Conservation (phyloP, 2,329 filamentous ascomycete genomes). For the Colletotrichum orbiculare region DNA sequence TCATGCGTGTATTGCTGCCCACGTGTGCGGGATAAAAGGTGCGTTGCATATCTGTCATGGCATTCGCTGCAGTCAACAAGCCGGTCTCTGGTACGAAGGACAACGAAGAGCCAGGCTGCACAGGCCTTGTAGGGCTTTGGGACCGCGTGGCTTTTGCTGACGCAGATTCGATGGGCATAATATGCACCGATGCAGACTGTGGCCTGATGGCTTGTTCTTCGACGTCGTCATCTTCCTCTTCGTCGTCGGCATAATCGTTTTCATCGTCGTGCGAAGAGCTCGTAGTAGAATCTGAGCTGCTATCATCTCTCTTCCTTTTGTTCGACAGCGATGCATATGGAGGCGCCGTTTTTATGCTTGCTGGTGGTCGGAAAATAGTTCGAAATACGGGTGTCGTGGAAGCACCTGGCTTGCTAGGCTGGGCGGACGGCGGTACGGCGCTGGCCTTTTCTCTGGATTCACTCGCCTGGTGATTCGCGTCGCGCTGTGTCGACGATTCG, state of each 20-base stretch:
- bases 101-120: too few species aligned
- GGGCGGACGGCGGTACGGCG: neutral
- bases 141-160: too few species aligned
- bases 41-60: too few species aligned
- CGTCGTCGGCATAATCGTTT: neutral
- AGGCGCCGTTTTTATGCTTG: constrained; percentile 10
- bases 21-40: too few species aligned
- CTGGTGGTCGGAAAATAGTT: constrained; percentile 6
- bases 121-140: too few species aligned
- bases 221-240: neutral
- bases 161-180: too few species aligned
- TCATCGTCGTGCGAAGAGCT: neutral
- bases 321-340: neutral
- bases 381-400: constrained; percentile 1
- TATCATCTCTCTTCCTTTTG: constrained; percentile 3
- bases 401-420: neutral
- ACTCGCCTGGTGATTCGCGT: neutral
- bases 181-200: neutral
- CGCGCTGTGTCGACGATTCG: neutral
- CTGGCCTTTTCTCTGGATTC: neutral
- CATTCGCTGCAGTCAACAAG: too few species aligned
- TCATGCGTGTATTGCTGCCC: too few species aligned
- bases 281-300: neutral
- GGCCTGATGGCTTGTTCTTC: neutral
- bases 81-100: too few species aligned